Conservation (phyloP, 2,329 filamentous ascomycete species). For the Scortechinia acanthostroma region DNA sequence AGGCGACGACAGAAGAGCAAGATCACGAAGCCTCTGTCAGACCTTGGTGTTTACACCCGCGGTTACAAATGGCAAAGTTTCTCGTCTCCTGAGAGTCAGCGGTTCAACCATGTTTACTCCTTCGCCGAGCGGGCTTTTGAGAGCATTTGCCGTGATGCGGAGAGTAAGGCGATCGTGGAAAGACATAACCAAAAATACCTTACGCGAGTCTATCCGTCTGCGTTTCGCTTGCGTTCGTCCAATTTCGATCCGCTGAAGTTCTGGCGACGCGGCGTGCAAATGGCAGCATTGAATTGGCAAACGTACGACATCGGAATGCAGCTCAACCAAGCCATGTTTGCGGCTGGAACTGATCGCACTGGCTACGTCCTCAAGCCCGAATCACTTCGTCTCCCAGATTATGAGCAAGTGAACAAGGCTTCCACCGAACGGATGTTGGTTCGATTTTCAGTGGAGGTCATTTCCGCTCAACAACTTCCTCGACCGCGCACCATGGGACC, state of each 20-base stretch:
- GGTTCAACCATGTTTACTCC: conserved; percentile 55
- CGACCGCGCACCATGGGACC: conserved; percentile 46
- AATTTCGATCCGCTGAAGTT: conserved; percentile 63
- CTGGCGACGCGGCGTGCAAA: conserved; percentile 62
- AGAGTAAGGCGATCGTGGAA: conserved; percentile 44
- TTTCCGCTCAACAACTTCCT: conserved; percentile 62
- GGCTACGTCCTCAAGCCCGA: conserved; percentile 64
- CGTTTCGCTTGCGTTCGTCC: conserved; percentile 55
- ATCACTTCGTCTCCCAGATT: conserved; percentile 40
- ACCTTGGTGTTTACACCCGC: conserved; percentile 39
- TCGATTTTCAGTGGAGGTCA: conserved; percentile 56
- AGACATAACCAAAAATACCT: conserved; percentile 56
- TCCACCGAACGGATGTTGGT: conserved; percentile 50
- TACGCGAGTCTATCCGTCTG: conserved; percentile 64
- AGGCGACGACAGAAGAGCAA: conserved; percentile 50
- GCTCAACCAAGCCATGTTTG: conserved; percentile 66
- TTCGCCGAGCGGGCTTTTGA: conserved; percentile 42
- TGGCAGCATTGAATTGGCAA: conserved; percentile 67
- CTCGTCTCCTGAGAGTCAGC: conserved; percentile 21
- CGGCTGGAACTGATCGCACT: conserved; percentile 18
- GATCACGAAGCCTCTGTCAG: conserved; percentile 44
- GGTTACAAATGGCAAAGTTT: conserved; percentile 45
- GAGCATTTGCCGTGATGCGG: conserved; percentile 29
- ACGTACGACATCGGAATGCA: conserved; percentile 62
- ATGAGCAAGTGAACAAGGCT: conserved; percentile 18